Evolutionary conservation across 1,284 basidiomycete species (phyloP).

Genomic region (Moesziomyces sp.): DNA sequence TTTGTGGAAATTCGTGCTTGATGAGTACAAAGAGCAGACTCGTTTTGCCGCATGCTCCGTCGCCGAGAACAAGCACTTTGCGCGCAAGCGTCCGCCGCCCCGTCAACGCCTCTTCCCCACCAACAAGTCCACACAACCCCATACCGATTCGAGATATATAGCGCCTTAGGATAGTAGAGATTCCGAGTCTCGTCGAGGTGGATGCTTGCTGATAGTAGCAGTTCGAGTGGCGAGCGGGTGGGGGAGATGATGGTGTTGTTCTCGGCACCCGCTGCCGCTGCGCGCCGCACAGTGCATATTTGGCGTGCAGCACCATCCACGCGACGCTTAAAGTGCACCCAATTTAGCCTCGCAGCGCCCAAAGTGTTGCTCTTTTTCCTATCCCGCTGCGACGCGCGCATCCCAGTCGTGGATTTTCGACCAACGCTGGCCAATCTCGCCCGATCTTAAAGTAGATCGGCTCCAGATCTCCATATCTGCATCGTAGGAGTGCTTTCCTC

Average conservation of each 20-base stretch:
- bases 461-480: no score
- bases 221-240: no score
- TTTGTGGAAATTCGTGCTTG: conserved; percentile 51
- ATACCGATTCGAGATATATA: not conserved
- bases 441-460: not conserved
- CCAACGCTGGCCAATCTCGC: conserved; percentile 4
- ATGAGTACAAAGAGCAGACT: conserved; percentile 39
- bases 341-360: no score
- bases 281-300: not conserved
- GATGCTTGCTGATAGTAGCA: not conserved
- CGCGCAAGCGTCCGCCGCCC: conserved; percentile 1
- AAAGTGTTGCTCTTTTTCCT: conserved; percentile 12
- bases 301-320: not conserved
- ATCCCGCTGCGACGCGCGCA: conserved; percentile 1
- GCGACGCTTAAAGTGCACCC: no score
- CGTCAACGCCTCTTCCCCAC: not conserved
- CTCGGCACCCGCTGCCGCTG: not conserved
- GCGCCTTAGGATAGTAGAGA: no score
- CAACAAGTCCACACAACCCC: conserved; percentile 22
- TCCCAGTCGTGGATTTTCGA: conserved; percentile 7
- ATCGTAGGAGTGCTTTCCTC: no score
- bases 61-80: conserved; percentile 90
- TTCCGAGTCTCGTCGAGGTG: not conserved
- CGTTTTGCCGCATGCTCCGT: conserved; percentile 52
- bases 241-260: conserved; percentile 3